Evolutionary conservation across 768 basidiomycete species (phyloP).

Genomic region (Hericium erinaceus): DNA sequence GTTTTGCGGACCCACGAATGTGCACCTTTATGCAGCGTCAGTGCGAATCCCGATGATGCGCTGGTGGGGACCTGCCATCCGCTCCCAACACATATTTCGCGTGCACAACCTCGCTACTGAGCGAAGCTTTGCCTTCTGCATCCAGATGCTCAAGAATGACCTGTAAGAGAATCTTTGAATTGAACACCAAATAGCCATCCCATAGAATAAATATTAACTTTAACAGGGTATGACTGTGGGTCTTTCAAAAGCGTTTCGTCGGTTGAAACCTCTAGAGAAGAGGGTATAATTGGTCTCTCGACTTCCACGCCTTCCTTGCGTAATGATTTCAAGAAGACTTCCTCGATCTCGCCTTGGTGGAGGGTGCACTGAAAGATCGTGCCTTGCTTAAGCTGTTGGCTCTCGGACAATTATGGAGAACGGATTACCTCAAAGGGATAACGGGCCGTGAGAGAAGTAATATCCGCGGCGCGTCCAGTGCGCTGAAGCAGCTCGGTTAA

Average conservation of each 20-base stretch:
- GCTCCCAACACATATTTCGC: constrained; percentile 73
- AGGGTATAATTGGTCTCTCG: constrained; percentile 40
- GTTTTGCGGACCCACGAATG: constrained; percentile 77
- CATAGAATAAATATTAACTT: constrained; percentile 15
- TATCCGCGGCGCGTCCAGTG: constrained; percentile 52
- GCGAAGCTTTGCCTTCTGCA: constrained; percentile 19
- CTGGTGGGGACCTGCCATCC: constrained; percentile 36
- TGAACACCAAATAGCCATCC: background rate
- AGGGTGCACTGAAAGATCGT: constrained; percentile 35
- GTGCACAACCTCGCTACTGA: constrained; percentile 44
- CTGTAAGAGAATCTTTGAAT: constrained; percentile 18
- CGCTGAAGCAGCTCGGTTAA: constrained; percentile 28
- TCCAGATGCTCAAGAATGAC: constrained; percentile 36
- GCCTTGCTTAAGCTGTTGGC: background rate
- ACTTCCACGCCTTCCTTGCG: constrained; percentile 35
- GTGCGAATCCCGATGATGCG: background rate
- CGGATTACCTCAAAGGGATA: constrained; percentile 57
- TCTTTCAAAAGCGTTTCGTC: constrained; percentile 34
- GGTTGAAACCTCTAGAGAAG: constrained; percentile 36
- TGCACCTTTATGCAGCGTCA: constrained; percentile 22
- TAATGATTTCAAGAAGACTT: constrained; percentile 51
- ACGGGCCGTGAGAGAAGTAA: constrained; percentile 52
- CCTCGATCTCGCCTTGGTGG: constrained; percentile 57
- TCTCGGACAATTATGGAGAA: background rate
- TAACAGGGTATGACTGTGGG: constrained; percentile 25